These are phyloP conservation scores for Salvia rosmarinus DNA, from an alignment of 257 asterid species.

Conservation along the genomic window DNA sequence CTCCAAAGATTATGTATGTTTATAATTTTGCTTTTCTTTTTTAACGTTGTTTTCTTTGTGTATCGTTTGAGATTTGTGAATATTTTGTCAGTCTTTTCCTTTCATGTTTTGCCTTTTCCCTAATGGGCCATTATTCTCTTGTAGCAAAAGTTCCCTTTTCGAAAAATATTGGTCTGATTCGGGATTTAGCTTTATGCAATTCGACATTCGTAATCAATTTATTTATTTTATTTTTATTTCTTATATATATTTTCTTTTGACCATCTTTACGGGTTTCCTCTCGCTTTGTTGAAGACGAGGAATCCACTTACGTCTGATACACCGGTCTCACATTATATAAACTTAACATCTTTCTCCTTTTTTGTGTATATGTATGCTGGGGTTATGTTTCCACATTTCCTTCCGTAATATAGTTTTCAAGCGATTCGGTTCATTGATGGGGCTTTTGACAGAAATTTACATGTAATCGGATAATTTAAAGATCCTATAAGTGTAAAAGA, in stretches of 20 bases:
- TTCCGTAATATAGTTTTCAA: too few species aligned
- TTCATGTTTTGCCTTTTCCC: background rate
- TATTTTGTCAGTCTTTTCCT: constrained; percentile 9
- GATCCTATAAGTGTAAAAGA: too few species aligned
- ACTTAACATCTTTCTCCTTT: too few species aligned
- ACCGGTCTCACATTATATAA: background rate
- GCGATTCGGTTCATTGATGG: too few species aligned
- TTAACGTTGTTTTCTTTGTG: constrained; percentile 16
- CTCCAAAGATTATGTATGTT: too few species aligned
- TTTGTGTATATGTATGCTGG: too few species aligned
- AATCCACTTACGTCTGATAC: background rate
- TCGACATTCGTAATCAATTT: background rate
- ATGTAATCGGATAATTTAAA: too few species aligned
- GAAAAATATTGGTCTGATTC: constrained; percentile 20
- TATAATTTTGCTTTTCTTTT: background rate
- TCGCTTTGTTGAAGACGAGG: background rate
- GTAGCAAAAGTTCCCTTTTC: background rate
- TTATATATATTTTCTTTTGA: background rate
- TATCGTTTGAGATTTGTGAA: background rate
- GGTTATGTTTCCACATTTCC: too few species aligned
- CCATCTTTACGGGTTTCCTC: background rate
- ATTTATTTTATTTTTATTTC: background rate
- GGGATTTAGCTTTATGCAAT: background rate
- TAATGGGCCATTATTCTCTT: constrained; percentile 7
- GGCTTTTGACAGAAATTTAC: too few species aligned